Conservation (phyloP, 2,329 filamentous ascomycete species). For the Ophiostoma triangulosporum region DNA sequence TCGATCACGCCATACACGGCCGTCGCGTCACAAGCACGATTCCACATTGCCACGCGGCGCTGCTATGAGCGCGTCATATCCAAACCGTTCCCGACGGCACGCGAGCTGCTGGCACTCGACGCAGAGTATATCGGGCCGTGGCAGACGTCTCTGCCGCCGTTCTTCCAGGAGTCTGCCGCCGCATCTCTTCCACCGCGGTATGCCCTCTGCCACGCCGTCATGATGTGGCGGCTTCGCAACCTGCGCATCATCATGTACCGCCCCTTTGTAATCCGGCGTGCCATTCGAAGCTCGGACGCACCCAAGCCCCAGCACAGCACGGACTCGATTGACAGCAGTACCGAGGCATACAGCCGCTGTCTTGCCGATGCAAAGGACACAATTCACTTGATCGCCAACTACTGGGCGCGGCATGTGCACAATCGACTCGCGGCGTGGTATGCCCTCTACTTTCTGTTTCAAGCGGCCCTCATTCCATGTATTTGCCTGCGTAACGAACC, state of each 20-base stretch:
- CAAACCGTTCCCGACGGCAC: neutral
- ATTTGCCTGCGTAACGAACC: slow-evolving; percentile 33
- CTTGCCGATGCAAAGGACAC: slow-evolving; percentile 27
- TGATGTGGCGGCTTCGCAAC: slow-evolving; percentile 30
- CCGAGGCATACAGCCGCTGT: slow-evolving; percentile 23
- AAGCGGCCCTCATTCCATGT: slow-evolving; percentile 33
- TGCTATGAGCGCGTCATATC: neutral
- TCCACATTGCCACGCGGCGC: neutral
- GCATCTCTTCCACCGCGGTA: slow-evolving; percentile 20
- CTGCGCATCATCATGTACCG: slow-evolving; percentile 34
- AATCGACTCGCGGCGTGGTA: slow-evolving; percentile 31
- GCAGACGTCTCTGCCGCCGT: neutral
- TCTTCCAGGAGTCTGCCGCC: neutral
- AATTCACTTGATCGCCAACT: slow-evolving; percentile 25
- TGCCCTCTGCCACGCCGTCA: slow-evolving; percentile 26
- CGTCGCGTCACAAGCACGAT: neutral
- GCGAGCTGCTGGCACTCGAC: neutral
- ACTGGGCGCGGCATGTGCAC: slow-evolving; percentile 24
- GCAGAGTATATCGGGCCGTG: neutral
- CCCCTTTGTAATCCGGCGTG: slow-evolving; percentile 29
- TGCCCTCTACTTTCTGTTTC: slow-evolving; percentile 32
- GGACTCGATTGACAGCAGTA: slow-evolving; percentile 9
- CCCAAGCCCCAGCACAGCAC: neutral
- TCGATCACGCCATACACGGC: neutral
- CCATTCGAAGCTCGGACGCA: neutral